Evolutionary conservation across 495 filamentous ascomycete species (phyloP).

Genomic region (Friedmanniomyces simplex): DNA sequence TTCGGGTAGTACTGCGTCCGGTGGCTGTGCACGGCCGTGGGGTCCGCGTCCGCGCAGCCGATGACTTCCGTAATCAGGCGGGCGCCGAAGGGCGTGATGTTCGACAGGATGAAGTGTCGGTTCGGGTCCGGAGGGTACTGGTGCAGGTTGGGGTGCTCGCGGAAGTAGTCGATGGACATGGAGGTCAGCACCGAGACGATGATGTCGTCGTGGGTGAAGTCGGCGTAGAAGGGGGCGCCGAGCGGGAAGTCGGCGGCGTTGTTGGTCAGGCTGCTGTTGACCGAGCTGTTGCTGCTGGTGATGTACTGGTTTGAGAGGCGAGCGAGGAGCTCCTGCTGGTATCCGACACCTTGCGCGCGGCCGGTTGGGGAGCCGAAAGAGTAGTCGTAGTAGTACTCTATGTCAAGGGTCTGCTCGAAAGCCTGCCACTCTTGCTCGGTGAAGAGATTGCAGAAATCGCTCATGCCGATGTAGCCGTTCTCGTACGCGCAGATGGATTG

Average conservation of each 20-base stretch:
- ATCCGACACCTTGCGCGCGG: conserved; percentile 35
- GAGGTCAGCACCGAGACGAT: conserved; percentile 39
- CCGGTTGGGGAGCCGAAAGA: conserved; percentile 34
- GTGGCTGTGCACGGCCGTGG: conserved; percentile 20
- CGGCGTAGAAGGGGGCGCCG: conserved; percentile 37
- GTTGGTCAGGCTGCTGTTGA: conserved; percentile 35
- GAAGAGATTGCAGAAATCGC: conserved; percentile 34
- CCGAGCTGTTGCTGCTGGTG: conserved; percentile 27
- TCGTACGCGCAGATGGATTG: conserved; percentile 37
- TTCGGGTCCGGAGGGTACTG: conserved; percentile 30
- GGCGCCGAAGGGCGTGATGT: conserved; percentile 33
- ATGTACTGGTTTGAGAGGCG: conserved; percentile 32
- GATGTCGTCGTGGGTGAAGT: conserved; percentile 41
- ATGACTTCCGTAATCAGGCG: conserved; percentile 35
- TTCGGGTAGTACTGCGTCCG: conserved; percentile 28
- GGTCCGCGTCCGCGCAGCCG: conserved; percentile 26
- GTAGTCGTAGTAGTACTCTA: conserved; percentile 35
- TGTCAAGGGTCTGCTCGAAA: conserved; percentile 36
- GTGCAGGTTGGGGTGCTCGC: conserved; percentile 26
- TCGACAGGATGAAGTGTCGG: conserved; percentile 30
- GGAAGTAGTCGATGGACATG: conserved; percentile 35
- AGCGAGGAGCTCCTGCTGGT: conserved; percentile 35
- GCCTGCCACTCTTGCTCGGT: conserved; percentile 33
- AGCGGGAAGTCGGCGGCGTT: conserved; percentile 36
- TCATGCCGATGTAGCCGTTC: conserved; percentile 25